phyloP scores from a whole-genome alignment of 106 monocot species.

The Dactylorhiza incarnata region DNA sequence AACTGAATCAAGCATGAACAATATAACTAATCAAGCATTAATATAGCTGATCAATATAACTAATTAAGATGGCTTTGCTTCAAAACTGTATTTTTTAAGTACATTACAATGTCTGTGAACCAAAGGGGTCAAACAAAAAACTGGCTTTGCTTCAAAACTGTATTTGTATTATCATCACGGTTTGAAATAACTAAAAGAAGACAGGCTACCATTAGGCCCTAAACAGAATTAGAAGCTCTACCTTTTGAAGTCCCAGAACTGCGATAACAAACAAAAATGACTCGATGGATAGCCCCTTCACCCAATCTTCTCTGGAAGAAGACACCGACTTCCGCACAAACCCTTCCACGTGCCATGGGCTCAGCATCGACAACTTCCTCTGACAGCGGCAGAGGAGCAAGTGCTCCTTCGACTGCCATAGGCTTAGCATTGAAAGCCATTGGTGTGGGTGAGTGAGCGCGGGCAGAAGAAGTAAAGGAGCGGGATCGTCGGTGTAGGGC shows the following conservation, averaged over 20 bases:
- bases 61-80: no score
- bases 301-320: conserved; percentile 40
- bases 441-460: neutral
- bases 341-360: conserved; percentile 4
- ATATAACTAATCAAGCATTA: no score
- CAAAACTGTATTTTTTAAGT: no score
- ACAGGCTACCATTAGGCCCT: neutral
- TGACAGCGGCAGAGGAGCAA: neutral
- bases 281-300: conserved; percentile 59
- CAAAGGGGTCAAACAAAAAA: neutral
- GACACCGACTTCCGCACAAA: conserved; percentile 7
- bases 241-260: neutral
- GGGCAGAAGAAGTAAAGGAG: neutral
- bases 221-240: neutral
- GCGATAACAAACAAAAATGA: neutral
- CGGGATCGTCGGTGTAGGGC: no score
- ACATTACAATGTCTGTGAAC: no score
- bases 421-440: neutral
- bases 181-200: neutral
- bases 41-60: no score
- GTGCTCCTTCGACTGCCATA: conserved; percentile 5
- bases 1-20: no score
- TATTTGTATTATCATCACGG: neutral
- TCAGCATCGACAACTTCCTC: neutral
- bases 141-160: neutral